Evolutionary conservation across 805 yeast genomes (phyloP).

Genomic region (Metschnikowia picachoensis): DNA sequence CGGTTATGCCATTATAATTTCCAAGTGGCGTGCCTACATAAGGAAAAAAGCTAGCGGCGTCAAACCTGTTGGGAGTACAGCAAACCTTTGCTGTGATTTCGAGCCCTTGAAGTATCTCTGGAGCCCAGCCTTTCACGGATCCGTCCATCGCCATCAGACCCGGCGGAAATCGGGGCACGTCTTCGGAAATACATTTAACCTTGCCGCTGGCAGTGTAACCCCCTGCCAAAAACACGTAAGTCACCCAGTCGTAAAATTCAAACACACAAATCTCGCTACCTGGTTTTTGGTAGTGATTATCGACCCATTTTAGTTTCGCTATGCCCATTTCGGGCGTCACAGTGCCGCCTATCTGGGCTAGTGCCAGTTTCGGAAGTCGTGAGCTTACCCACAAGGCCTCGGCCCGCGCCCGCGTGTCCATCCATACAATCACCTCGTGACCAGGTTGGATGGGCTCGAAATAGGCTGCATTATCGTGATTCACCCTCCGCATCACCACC

Average conservation of each 20-base stretch:
- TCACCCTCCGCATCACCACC: slow-evolving; percentile 38
- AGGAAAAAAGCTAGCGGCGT: background rate
- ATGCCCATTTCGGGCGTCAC: slow-evolving; percentile 57
- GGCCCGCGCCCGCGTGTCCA: slow-evolving; percentile 46
- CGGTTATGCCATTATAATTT: slow-evolving; percentile 11
- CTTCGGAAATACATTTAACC: slow-evolving; percentile 11
- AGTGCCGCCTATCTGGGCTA: slow-evolving; percentile 36
- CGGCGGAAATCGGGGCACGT: slow-evolving; percentile 9
- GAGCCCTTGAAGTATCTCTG: slow-evolving; percentile 19
- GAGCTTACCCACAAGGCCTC: slow-evolving; percentile 31
- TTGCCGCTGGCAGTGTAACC: slow-evolving; percentile 19
- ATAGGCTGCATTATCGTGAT: slow-evolving; percentile 11
- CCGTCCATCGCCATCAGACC: slow-evolving; percentile 49
- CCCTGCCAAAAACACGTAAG: slow-evolving; percentile 25
- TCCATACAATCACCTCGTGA: slow-evolving; percentile 54
- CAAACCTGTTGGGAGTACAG: slow-evolving; percentile 5
- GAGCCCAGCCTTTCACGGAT: slow-evolving; percentile 52
- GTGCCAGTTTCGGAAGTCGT: slow-evolving; percentile 18
- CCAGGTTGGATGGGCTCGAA: slow-evolving; percentile 30
- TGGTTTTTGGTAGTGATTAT: slow-evolving; percentile 20
- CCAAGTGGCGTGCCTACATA: slow-evolving; percentile 23
- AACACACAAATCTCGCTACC: slow-evolving; percentile 29
- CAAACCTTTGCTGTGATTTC: slow-evolving; percentile 16
- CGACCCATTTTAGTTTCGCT: slow-evolving; percentile 45
- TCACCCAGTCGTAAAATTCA: slow-evolving; percentile 51